phyloP scores from a whole-genome alignment of 75 land plant species.

The Cryptomeria japonica region DNA sequence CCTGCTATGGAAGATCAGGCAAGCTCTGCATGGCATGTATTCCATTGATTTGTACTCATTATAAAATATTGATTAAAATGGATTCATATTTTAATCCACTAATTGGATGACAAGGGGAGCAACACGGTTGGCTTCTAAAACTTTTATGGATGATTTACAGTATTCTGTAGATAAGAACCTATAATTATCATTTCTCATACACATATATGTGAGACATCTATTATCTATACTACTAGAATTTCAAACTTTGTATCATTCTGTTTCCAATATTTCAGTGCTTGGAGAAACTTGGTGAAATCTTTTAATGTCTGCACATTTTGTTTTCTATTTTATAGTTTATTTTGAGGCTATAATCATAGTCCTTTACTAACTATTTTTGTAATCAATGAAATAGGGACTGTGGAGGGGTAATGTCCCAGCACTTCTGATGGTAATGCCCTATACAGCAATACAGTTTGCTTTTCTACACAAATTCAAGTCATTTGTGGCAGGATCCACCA shows the following conservation, averaged over 20 bases:
- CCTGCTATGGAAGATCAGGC: background rate
- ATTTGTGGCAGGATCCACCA: constrained; percentile 70
- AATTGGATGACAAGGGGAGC: background rate
- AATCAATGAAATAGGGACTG: constrained; percentile 62
- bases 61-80: background rate
- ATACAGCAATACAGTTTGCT: constrained; percentile 93
- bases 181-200: background rate
- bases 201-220: background rate
- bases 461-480: constrained; percentile 86
- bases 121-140: background rate
- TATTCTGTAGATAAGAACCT: background rate
- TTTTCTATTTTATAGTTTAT: background rate
- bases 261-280: background rate
- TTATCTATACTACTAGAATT: background rate
- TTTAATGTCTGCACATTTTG: background rate
- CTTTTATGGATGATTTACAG: background rate
- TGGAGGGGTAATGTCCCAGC: constrained; percentile 99
- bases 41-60: background rate
- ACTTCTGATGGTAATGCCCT: constrained; percentile 96
- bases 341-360: background rate
- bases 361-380: constrained; percentile 6
- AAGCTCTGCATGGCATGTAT: background rate
- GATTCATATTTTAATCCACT: background rate
- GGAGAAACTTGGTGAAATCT: background rate
- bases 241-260: background rate